Percentiles rank a stretch among this genome's conserved stretches.
phyloP scores from a whole-genome alignment of 768 basidiomycete species.

The Kwoniella pini region DNA sequence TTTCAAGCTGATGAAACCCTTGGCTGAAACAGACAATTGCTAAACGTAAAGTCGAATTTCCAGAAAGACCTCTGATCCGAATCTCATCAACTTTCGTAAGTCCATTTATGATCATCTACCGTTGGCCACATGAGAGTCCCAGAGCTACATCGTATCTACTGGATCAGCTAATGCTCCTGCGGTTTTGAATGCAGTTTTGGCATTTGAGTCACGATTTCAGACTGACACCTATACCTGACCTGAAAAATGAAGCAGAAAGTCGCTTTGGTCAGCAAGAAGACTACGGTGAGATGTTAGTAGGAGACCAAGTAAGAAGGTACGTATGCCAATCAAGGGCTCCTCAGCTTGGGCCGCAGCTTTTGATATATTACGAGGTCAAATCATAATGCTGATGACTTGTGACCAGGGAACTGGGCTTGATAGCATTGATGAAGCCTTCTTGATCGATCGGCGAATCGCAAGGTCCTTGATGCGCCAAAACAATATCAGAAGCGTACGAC shows the following conservation, averaged over 20 bases:
- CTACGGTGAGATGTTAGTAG: constrained; percentile 80
- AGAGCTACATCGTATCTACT: too few species aligned
- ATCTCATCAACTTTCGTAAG: constrained; percentile 83
- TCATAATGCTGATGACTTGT: background rate
- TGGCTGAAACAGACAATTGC: constrained; percentile 54
- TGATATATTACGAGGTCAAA: background rate
- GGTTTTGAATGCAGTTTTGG: too few species aligned
- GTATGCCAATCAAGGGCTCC: constrained; percentile 2
- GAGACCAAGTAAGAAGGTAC: constrained; percentile 71
- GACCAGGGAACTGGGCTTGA: constrained; percentile 50
- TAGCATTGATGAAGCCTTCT: constrained; percentile 42
- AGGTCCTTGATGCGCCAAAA: too few species aligned
- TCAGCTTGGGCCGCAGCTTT: background rate
- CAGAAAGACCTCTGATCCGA: constrained; percentile 84
- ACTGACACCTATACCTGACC: constrained; percentile 65
- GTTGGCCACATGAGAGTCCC: too few species aligned
- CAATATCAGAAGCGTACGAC: too few species aligned
- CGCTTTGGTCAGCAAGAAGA: constrained; percentile 57
- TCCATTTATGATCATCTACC: too few species aligned
- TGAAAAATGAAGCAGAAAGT: constrained; percentile 60
- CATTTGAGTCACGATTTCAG: constrained; percentile 83
- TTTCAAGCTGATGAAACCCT: background rate
- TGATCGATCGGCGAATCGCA: background rate
- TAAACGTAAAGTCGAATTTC: constrained; percentile 63
- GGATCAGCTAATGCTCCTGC: too few species aligned